Evolutionary conservation across 148 eudicot genomes (phyloP), one percentile per base, ranked within the genome.

Genomic region (Cornus florida): DNA sequence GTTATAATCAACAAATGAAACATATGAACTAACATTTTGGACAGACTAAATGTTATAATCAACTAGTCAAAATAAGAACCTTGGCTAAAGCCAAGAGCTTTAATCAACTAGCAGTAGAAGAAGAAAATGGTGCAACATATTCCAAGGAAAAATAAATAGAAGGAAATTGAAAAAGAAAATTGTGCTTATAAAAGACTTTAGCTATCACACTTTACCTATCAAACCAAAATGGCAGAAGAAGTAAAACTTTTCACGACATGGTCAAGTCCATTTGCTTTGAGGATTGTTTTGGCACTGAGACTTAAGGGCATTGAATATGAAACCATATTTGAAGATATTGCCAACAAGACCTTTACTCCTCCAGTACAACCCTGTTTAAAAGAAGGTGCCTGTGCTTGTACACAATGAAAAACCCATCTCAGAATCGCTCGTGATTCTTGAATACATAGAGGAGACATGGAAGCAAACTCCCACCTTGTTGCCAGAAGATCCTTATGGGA

Each of bases 371-470:
- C 77, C 77, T 32, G 28, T 74, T 59, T 33, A 74, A 69, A 74
- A 74, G 28, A 74, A 74, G 35, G 68, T 74, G 13, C 77, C 77
- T 1, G 50, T 59, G 6, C 46, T 74, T 8, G 39, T 60, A 46
- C 77, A 74, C 77, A 59, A 74, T 19, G 77, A 50, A 32, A 74
- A 38, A 74, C 48, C 77, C 11, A 74, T 74, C 65, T 74, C 46
- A 7, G 68, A 74, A 59, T 74, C 77, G 10, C 77, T 74, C 33
- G 68, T 74, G 2, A 74, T 60, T 74, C 77, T 74, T 7, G 77
- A 74, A 43, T 74, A 74, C 68, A 60, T 74, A 16, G 77, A 74
- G 12, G 77, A 74, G 50, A 74, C 77, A 17, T 59, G 77, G 77
- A 74, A 60, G 70, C 70, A 28, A 31, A 67, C 38, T 67, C 70